Conservation (phyloP, 352 stramenopile species). For the Globisporangium mamillatum region DNA sequence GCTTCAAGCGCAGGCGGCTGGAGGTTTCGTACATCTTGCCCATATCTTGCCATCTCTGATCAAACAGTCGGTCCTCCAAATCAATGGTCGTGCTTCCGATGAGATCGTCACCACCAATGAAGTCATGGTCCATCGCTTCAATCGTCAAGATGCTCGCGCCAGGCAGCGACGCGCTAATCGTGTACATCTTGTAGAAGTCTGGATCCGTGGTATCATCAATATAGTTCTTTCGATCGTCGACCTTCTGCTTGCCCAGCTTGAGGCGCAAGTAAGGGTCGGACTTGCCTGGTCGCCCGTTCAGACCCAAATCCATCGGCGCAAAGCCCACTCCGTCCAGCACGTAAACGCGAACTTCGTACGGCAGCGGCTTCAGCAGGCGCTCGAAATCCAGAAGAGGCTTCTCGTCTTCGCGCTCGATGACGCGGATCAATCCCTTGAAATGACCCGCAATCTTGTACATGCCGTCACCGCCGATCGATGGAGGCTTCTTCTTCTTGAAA, state of each 20-base stretch:
- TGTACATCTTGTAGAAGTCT: conserved; percentile 91
- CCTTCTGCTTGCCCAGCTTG: conserved; percentile 80
- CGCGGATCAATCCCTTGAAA: conserved; percentile 91
- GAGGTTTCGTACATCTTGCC: conserved; percentile 83
- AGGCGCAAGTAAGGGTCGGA: conserved; percentile 88
- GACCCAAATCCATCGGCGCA: conserved; percentile 80
- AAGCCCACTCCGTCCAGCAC: conserved; percentile 85
- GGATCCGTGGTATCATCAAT: conserved; percentile 84
- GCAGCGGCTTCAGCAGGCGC: conserved; percentile 57
- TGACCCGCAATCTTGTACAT: conserved; percentile 81
- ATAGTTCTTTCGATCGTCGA: conserved; percentile 90
- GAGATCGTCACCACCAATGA: conserved; percentile 89
- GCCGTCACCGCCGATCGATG: conserved; percentile 35
- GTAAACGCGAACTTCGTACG: conserved; percentile 88
- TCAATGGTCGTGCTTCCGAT: conserved; percentile 93
- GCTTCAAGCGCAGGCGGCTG: conserved; percentile 65
- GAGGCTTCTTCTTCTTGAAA: conserved; percentile 62
- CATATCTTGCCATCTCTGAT: conserved; percentile 84
- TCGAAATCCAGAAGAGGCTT: conserved; percentile 74
- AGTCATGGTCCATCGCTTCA: conserved; percentile 88
- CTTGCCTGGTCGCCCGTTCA: conserved; percentile 80
- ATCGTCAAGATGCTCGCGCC: conserved; percentile 87
- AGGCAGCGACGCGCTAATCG: conserved; percentile 83
- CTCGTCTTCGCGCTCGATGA: conserved; percentile 82
- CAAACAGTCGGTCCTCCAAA: conserved; percentile 92